A percentile compares a stretch with the other conserved stretches of the same genome.
Evolutionary conservation across 2,329 filamentous ascomycete species (phyloP).

Genomic region (Passalora sequoiae): DNA sequence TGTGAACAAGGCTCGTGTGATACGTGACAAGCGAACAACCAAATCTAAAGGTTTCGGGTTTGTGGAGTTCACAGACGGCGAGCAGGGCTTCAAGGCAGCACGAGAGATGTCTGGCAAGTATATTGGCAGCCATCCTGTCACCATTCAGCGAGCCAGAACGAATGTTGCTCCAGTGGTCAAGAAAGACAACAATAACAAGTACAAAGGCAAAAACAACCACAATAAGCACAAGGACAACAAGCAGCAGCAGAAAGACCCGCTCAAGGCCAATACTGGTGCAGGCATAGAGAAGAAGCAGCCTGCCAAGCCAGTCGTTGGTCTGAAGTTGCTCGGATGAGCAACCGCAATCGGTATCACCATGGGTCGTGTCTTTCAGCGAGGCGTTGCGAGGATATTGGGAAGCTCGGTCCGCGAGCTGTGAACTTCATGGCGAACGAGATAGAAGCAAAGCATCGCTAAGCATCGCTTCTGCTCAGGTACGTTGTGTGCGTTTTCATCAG

Average conservation of each 20-base stretch:
- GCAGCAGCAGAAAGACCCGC: conserved; percentile 33
- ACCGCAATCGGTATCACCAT: too few species aligned
- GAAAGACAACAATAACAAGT: conserved; percentile 37
- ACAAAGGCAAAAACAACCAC: conserved; percentile 50
- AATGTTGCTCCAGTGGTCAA: conserved; percentile 76
- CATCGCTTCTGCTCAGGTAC: background rate
- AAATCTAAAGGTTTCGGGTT: conserved; percentile 97
- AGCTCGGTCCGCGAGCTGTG: background rate
- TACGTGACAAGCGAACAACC: conserved; percentile 90
- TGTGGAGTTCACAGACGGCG: conserved; percentile 88
- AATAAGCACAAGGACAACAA: conserved; percentile 40
- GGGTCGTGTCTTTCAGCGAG: conserved; percentile 6
- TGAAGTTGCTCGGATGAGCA: conserved; percentile 28
- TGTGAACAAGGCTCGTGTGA: conserved; percentile 85
- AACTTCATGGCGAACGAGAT: background rate
- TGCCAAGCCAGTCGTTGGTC: conserved; percentile 21
- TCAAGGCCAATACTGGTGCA: conserved; percentile 34
- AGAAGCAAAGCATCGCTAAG: background rate
- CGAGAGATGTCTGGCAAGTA: conserved; percentile 99
- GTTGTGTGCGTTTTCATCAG: background rate
- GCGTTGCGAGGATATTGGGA: conserved; percentile 4
- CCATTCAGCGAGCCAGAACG: conserved; percentile 78
- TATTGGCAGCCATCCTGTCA: conserved; percentile 86
- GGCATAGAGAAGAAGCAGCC: conserved; percentile 30
- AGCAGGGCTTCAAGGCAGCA: conserved; percentile 93